Base-by-base conservation (phyloP, 2,329 filamentous ascomycete species). In the Xylaria sp. region DNA sequence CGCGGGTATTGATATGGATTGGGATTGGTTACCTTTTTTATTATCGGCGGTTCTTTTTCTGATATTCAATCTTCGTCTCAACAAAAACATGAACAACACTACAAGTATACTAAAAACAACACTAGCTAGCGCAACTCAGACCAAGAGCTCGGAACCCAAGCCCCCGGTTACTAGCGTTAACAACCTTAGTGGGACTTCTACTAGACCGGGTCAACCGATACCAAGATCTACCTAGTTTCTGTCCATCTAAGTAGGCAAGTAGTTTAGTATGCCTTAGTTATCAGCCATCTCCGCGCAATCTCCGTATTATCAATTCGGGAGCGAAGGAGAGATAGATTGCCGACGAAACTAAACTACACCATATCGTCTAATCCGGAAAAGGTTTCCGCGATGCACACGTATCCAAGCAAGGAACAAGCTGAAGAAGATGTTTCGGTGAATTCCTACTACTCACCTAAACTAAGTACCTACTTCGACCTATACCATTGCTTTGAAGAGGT, bases 361-460 rank as follows among this genome's bases (percentile, higher is more conserved):
- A 33, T 18, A 61, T 51, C 33, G 31, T 52, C 31, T 46, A 3
- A 46, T 20, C 57, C 23, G 12, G 28, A 49, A 41, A 54, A 58
- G 33, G 28, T 48, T 54, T 48, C 55, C 48, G 58, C 18, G 36
- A 41, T 41, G 48, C 51, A 43, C 23, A 7, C 33, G 20, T 33
- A 57, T 51, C 39, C 49, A 46, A 55, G 39, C 23, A 48, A 48
- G 20, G 15, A 15, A 31, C 33, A 51, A 69, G 69, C 69, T 69
- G 69, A 69, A 51, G 59, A 51, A 55, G 54, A 51, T 64, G 62
- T 68, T 64, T 66, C 68, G 43, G 52, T 25, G 18, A 46, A 39
- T 31, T 31, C 46, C 28, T 54, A 28, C 51, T 28, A 15, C 41
- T 43, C 18, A 46, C 18, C 39, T 43, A 43, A 13, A 43, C 39